Conservation (phyloP, 164 flowering plant species). For the Pachysandra terminalis region DNA sequence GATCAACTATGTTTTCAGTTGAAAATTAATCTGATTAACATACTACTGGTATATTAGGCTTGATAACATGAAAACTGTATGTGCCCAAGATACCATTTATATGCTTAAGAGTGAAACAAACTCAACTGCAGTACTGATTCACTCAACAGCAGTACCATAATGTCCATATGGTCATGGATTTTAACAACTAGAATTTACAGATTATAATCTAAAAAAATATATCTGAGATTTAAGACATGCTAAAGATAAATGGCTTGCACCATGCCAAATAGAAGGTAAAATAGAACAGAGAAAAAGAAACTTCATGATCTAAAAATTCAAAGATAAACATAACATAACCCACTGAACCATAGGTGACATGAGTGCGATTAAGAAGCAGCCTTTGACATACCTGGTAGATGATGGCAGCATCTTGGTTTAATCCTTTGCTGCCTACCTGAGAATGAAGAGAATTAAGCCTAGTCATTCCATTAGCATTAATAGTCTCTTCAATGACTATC, state of each 20-base stretch:
- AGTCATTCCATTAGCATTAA: constrained; percentile 12
- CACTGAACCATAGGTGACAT: no score
- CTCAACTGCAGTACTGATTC: no score
- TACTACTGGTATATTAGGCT: not conserved
- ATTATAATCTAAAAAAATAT: not conserved
- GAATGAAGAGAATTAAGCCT: constrained; percentile 48
- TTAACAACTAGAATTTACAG: not conserved
- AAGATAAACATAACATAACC: not conserved
- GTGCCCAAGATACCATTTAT: not conserved
- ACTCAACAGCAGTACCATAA: no score
- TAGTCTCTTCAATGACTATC: constrained; percentile 20
- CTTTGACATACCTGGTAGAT: constrained; percentile 47
- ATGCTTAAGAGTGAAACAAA: no score
- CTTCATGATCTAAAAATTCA: not conserved
- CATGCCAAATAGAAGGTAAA: no score
- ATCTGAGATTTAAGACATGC: no score
- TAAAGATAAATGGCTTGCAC: no score
- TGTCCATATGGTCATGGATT: not conserved
- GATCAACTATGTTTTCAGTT: not conserved
- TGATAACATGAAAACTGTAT: not conserved
- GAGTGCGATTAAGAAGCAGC: not conserved
- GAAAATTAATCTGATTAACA: not conserved
- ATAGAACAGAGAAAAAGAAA: not conserved
- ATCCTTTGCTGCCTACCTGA: constrained; percentile 60
- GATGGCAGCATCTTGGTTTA: constrained; percentile 75